Percentiles rank a stretch among this genome's conserved stretches.
Evolutionary conservation across 1,284 basidiomycete species (phyloP).

Genomic region (Irpex rosettiformis): DNA sequence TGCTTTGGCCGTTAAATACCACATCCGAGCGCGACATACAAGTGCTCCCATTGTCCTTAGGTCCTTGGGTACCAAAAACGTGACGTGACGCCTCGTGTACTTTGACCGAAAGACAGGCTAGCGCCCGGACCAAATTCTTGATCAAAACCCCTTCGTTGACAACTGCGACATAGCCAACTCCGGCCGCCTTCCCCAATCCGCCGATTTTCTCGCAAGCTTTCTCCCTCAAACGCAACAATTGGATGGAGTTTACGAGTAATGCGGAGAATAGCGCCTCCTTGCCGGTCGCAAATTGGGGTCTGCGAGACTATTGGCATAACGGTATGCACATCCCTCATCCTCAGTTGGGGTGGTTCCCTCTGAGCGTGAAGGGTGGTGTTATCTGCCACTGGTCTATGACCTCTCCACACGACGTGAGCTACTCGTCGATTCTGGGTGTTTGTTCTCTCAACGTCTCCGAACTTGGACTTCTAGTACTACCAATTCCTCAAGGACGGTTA

Average conservation of each 20-base stretch:
- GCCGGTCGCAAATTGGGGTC: not conserved
- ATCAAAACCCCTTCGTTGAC: not conserved
- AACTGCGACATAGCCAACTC: not conserved
- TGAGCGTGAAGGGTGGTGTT: not conserved
- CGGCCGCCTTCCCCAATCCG: no score
- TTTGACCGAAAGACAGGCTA: not conserved
- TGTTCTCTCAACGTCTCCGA: not conserved
- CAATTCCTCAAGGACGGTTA: not conserved
- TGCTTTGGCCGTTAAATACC: not conserved
- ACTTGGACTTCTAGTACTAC: not conserved
- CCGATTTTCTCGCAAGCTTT: no score
- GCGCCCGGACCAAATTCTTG: not conserved
- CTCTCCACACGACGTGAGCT: not conserved
- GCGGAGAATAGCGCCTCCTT: not conserved
- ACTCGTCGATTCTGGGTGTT: not conserved
- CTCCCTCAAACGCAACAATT: no score
- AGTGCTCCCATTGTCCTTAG: not conserved
- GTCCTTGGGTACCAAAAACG: not conserved
- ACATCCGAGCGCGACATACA: not conserved
- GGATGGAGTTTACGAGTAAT: not conserved
- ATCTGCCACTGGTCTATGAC: not conserved
- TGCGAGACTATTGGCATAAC: not conserved
- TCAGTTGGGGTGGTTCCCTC: not conserved
- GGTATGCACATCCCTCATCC: not conserved
- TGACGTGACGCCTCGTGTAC: conserved; percentile 1